These are phyloP conservation scores for Rosa chinensis DNA, from an alignment of 306 rosid genomes.

Conservation along the genomic window DNA sequence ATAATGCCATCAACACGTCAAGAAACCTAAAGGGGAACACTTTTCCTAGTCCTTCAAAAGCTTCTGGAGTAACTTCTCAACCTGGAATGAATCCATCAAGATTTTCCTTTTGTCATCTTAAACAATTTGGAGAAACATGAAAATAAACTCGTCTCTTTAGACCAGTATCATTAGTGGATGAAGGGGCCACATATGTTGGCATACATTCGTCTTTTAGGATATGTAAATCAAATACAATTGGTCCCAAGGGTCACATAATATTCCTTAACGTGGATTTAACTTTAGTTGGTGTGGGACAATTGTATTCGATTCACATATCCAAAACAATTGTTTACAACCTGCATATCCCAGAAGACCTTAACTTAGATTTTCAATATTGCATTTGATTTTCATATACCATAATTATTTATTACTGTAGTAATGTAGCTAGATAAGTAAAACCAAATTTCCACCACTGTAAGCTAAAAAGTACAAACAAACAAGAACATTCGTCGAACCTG, in stretches of 20 bases:
- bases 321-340: not conserved
- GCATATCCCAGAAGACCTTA: not conserved
- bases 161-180: not conserved
- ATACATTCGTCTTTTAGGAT: not conserved
- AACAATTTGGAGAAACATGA: not conserved
- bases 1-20: not conserved
- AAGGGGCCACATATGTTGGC: not conserved
- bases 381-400: not conserved
- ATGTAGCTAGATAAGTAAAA: no score
- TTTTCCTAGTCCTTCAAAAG: not conserved
- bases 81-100: not conserved
- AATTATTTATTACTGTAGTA: not conserved
- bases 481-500: constrained; percentile 41
- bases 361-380: not conserved
- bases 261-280: not conserved
- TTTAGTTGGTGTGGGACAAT: not conserved
- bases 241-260: not conserved
- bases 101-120: not conserved
- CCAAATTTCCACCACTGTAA: not conserved
- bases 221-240: not conserved
- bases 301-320: not conserved
- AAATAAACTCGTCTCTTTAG: no score
- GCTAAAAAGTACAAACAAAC: not conserved
- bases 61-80: not conserved
- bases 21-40: not conserved